phyloP scores from a whole-genome alignment of 345 rosid species.

The Triadica sebifera region DNA sequence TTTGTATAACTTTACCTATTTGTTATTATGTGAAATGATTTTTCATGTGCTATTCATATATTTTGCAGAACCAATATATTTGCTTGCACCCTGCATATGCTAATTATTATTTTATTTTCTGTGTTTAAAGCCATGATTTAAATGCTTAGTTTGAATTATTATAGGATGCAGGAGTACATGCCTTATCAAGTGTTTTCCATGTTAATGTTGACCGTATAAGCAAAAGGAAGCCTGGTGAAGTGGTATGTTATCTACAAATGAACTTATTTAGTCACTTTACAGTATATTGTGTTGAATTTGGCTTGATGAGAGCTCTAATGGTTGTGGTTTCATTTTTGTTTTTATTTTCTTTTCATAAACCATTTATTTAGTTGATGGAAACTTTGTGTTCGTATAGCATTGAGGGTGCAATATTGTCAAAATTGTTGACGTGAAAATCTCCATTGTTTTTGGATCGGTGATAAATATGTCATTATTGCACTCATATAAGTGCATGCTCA shows the following conservation, averaged over 20 bases:
- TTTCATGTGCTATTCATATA: background rate
- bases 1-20: too few relatives aligned
- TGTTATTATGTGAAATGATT: background rate
- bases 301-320: background rate
- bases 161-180: constrained; percentile 98
- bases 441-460: too few relatives aligned
- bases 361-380: background rate
- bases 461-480: background rate
- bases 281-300: background rate
- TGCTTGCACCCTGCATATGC: background rate
- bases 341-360: too few relatives aligned
- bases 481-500: background rate
- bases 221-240: constrained; percentile 89
- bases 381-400: background rate
- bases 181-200: constrained; percentile 90
- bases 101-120: background rate
- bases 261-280: background rate
- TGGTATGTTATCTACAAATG: constrained; percentile 41
- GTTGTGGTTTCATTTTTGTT: background rate
- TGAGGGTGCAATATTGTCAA: background rate
- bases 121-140: background rate
- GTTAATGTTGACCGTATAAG: constrained; percentile 84
- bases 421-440: too few relatives aligned
- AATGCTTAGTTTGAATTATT: constrained; percentile 17
- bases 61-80: background rate